phyloP scores from a whole-genome alignment of 1,284 basidiomycete genomes.

The Fomitopsis palustris region DNA sequence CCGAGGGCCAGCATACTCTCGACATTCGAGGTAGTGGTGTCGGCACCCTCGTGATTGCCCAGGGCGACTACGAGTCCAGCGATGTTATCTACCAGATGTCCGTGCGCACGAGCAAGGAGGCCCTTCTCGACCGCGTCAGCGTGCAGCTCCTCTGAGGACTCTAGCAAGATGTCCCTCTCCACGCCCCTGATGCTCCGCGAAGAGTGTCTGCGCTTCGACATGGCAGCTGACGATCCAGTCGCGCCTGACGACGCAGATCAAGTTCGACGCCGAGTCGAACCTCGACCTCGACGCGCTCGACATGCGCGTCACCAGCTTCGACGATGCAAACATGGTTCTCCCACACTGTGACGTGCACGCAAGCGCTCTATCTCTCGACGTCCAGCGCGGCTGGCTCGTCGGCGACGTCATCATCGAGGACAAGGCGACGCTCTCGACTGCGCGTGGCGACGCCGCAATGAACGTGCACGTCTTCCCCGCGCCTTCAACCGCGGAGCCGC shows the following conservation, averaged over 20 bases:
- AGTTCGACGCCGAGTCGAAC: slow-evolving; percentile 43
- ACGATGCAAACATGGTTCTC: slow-evolving; percentile 42
- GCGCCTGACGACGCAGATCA: slow-evolving; percentile 43
- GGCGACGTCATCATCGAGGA: slow-evolving; percentile 47
- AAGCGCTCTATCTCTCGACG: slow-evolving; percentile 37
- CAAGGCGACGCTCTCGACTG: slow-evolving; percentile 40
- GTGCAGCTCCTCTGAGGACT: slow-evolving; percentile 32
- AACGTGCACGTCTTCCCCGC: slow-evolving; percentile 46
- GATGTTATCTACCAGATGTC: slow-evolving; percentile 48
- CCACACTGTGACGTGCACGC: slow-evolving; percentile 39
- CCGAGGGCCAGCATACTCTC: slow-evolving; percentile 39
- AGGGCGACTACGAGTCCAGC: slow-evolving; percentile 35
- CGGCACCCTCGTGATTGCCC: slow-evolving; percentile 47
- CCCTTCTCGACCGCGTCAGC: slow-evolving; percentile 35
- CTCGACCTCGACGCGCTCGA: slow-evolving; percentile 39
- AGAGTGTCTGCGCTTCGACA: slow-evolving; percentile 54
- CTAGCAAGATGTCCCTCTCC: slow-evolving; percentile 36
- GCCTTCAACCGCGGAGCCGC: slow-evolving; percentile 22
- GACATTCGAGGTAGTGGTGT: slow-evolving; percentile 45
- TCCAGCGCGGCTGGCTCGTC: slow-evolving; percentile 56
- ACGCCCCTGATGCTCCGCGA: slow-evolving; percentile 18
- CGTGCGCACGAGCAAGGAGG: slow-evolving; percentile 38
- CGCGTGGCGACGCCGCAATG: slow-evolving; percentile 46
- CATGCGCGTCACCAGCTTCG: slow-evolving; percentile 38
- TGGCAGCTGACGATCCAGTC: slow-evolving; percentile 41